These are phyloP conservation scores for Aquilaria malaccensis DNA, from an alignment of 345 rosid genomes.

Conservation along the genomic window DNA sequence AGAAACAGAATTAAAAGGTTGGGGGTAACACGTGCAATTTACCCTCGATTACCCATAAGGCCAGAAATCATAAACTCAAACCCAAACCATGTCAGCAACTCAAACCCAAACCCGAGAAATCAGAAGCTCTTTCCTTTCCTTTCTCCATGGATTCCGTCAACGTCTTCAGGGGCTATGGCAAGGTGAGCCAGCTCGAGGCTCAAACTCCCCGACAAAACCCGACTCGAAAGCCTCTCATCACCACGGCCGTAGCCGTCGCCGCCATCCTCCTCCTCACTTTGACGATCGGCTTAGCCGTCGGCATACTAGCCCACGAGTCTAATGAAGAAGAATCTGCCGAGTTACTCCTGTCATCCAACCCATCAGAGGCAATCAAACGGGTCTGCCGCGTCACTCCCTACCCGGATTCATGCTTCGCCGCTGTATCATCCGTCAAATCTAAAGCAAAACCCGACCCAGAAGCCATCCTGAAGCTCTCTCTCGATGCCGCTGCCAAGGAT, in stretches of 20 bases:
- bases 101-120: too few species aligned
- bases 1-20: too few species aligned
- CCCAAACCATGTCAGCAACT: too few species aligned
- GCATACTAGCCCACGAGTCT: slow-evolving; percentile 30
- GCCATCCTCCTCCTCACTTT: slow-evolving; percentile 37
- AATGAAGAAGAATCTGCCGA: slow-evolving; percentile 3
- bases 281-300: slow-evolving; percentile 27
- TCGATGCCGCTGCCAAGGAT: slow-evolving; percentile 26
- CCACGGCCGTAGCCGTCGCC: slow-evolving; percentile 19
- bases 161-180: slow-evolving; percentile 60
- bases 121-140: too few species aligned
- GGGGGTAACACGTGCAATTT: too few species aligned
- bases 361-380: slow-evolving; percentile 33
- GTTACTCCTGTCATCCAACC: slow-evolving; percentile 14
- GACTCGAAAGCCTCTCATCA: slow-evolving; percentile 21
- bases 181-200: slow-evolving; percentile 37
- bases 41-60: too few species aligned
- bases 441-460: slow-evolving; percentile 40
- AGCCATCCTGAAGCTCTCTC: slow-evolving; percentile 50
- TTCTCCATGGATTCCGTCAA: slow-evolving; percentile 52
- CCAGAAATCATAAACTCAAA: too few species aligned
- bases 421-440: slow-evolving; percentile 41
- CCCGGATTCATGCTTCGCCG: slow-evolving; percentile 53
- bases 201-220: slow-evolving; percentile 22
- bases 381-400: slow-evolving; percentile 56